phyloP scores from a whole-genome alignment of 192 early-diverging fungal genomes.

The Podila minutissima region DNA sequence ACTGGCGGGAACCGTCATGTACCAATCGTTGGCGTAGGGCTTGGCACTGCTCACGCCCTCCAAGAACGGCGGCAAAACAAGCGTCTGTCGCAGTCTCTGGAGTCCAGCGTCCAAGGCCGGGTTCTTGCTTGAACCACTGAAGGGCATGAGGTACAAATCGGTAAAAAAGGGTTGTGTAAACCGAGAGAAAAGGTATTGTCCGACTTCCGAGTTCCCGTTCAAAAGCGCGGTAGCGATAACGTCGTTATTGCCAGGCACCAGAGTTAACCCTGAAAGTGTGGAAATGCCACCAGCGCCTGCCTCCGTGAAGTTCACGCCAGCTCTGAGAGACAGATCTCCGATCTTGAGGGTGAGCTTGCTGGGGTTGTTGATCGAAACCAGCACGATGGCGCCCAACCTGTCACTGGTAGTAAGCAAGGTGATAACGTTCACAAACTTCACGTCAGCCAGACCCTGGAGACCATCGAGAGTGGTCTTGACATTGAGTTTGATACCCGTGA shows the following conservation, averaged over 20 bases:
- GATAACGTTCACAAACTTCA: neutral
- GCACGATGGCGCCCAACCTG: neutral
- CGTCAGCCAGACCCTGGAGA: slow-evolving; percentile 23
- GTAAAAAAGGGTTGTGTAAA: neutral
- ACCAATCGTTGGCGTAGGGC: neutral
- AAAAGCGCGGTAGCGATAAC: neutral
- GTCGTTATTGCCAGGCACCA: slow-evolving; percentile 19
- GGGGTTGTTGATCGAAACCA: slow-evolving; percentile 20
- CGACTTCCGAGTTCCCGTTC: neutral
- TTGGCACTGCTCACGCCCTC: neutral
- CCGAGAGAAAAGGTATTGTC: neutral
- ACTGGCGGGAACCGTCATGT: neutral
- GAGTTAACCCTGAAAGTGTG: neutral
- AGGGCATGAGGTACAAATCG: neutral
- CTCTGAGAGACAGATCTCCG: slow-evolving; percentile 9
- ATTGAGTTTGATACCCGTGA: slow-evolving; percentile 52
- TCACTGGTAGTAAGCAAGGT: neutral
- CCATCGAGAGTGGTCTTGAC: no score
- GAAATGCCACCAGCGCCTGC: neutral
- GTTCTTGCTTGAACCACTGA: neutral
- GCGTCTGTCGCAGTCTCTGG: neutral
- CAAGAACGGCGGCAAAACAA: neutral
- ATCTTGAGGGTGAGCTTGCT: slow-evolving; percentile 17
- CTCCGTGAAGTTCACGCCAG: neutral
- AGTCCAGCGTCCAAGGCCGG: slow-evolving; percentile 15